These are phyloP conservation scores for Trichoderma gracile DNA, from an alignment of 2,329 filamentous ascomycete species.

Conservation along the genomic window DNA sequence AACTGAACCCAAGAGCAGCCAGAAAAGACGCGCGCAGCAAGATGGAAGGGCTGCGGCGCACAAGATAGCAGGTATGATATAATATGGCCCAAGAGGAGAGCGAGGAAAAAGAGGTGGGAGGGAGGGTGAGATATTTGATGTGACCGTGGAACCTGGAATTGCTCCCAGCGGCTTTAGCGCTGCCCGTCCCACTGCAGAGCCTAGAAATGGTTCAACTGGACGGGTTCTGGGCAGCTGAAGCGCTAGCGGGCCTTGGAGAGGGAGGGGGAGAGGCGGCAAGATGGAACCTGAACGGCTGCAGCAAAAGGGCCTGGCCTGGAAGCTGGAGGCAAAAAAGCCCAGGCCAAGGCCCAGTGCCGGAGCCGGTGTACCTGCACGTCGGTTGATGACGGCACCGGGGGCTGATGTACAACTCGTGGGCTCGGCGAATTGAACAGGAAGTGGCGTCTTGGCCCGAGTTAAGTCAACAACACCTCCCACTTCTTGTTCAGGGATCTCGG, in stretches of 20 bases:
- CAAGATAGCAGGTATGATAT: conserved; percentile 1
- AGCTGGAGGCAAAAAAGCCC: neutral
- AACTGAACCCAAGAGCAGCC: neutral
- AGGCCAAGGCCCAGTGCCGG: neutral
- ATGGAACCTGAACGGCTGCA: neutral
- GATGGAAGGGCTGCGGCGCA: neutral
- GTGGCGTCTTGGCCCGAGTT: neutral
- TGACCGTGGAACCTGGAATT: conserved; percentile 17
- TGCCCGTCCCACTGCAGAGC: conserved; percentile 17
- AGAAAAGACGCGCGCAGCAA: neutral
- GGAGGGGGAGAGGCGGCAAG: neutral
- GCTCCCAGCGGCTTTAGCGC: conserved; percentile 11
- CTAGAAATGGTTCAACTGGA: conserved; percentile 12
- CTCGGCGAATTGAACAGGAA: too few relatives aligned
- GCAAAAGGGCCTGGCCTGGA: conserved; percentile 10
- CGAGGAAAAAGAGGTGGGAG: conserved; percentile 16
- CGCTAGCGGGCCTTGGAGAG: conserved; percentile 18
- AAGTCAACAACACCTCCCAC: neutral
- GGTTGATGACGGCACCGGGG: neutral
- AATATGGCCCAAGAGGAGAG: neutral
- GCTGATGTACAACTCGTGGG: neutral
- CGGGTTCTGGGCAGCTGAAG: conserved; percentile 19
- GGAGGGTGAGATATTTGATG: conserved; percentile 22
- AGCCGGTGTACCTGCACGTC: neutral
- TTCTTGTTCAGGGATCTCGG: too few relatives aligned